Evolutionary conservation across 1,139 yeast genomes (phyloP).

Genomic region (Dujonia santamariae): DNA sequence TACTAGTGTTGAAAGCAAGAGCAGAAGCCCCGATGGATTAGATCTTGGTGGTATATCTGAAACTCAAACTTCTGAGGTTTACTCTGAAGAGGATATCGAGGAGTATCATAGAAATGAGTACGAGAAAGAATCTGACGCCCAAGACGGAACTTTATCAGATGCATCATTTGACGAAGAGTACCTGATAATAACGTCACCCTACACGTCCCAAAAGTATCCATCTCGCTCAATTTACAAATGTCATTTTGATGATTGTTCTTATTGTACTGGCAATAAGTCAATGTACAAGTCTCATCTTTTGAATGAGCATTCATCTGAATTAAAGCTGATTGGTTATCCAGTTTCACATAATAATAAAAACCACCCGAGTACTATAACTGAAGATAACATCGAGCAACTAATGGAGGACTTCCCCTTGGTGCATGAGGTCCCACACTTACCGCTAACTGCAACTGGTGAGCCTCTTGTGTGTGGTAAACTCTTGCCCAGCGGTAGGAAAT

Average conservation of each 20-base stretch:
- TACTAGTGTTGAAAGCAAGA: background rate
- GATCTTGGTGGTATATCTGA: background rate
- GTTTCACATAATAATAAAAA: slow-evolving; percentile 14
- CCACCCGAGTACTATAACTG: slow-evolving; percentile 10
- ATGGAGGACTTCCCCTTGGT: slow-evolving; percentile 26
- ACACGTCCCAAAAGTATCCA: background rate
- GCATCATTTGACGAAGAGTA: slow-evolving; percentile 4
- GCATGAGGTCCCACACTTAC: slow-evolving; percentile 22
- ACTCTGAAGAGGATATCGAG: slow-evolving; percentile 6
- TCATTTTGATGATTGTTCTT: slow-evolving; percentile 28
- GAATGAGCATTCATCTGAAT: slow-evolving; percentile 21
- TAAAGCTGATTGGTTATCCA: slow-evolving; percentile 34
- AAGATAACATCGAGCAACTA: too few relatives aligned
- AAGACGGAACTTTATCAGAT: background rate
- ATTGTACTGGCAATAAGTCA: slow-evolving; percentile 30
- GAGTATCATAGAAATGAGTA: too few relatives aligned
- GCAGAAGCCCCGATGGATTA: background rate
- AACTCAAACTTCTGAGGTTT: slow-evolving; percentile 5
- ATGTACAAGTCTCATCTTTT: slow-evolving; percentile 32
- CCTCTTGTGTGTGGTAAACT: slow-evolving; percentile 17
- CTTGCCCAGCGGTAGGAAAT: slow-evolving; percentile 10
- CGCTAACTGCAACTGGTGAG: slow-evolving; percentile 18
- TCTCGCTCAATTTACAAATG: slow-evolving; percentile 20
- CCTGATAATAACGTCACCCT: slow-evolving; percentile 13
- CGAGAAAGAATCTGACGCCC: too few relatives aligned